Conservation (phyloP, 345 rosid genomes). For the Lepidium didymum region DNA sequence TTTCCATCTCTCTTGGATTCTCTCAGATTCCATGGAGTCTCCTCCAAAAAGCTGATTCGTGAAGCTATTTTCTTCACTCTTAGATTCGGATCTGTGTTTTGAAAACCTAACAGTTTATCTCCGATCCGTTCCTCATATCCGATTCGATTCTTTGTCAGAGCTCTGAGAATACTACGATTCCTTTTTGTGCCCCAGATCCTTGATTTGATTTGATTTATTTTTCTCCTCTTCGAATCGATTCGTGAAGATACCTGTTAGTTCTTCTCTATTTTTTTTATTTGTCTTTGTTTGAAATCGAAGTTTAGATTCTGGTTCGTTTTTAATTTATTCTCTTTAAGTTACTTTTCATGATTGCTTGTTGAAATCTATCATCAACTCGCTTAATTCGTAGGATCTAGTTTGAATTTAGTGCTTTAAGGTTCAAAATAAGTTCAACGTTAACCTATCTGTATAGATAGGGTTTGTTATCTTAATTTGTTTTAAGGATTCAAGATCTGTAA, state of each 20-base stretch:
- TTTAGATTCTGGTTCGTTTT: slow-evolving; percentile 10
- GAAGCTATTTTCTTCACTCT: slow-evolving; percentile 3
- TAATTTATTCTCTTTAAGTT: background rate
- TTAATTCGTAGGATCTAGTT: background rate
- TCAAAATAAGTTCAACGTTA: background rate
- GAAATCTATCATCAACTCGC: background rate
- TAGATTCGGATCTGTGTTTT: slow-evolving; percentile 38
- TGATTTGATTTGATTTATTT: slow-evolving; percentile 5
- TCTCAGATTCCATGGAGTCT: slow-evolving; percentile 27
- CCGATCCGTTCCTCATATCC: slow-evolving; percentile 35
- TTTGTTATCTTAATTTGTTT: background rate
- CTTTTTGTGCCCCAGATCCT: background rate
- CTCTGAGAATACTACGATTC: slow-evolving; percentile 2
- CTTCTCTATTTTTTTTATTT: background rate
- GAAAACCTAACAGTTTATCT: background rate
- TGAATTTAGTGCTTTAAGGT: background rate
- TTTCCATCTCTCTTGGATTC: slow-evolving; percentile 30
- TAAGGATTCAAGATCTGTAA: slow-evolving; percentile 3
- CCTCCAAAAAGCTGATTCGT: slow-evolving; percentile 27
- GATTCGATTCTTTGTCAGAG: slow-evolving; percentile 18
- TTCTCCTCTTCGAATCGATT: background rate
- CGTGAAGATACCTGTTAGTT: background rate
- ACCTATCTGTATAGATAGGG: background rate
- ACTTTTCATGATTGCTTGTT: background rate
- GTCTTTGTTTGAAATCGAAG: slow-evolving; percentile 1